A percentile compares a stretch with the other conserved stretches of the same genome.
Conservation (phyloP, 257 asterid species). For the Ballota nigra region DNA sequence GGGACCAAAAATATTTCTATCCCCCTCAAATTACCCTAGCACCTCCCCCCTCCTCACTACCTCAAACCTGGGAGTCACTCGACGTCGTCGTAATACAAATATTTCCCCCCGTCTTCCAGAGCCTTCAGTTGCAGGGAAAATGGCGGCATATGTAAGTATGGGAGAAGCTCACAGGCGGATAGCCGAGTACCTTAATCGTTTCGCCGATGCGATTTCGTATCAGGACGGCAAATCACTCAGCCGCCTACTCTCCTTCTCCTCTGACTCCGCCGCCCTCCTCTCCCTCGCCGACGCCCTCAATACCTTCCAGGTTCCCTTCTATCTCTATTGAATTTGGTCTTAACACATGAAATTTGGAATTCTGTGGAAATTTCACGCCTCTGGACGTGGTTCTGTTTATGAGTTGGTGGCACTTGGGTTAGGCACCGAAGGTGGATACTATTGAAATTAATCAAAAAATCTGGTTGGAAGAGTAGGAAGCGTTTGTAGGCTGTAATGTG, state of each 20-base stretch:
- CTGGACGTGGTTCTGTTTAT: neutral
- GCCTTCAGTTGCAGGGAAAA: conserved; percentile 26
- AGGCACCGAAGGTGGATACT: neutral
- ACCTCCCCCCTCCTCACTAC: neutral
- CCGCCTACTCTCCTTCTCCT: conserved; percentile 71
- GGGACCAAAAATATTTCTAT: too few species aligned
- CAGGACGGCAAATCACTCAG: conserved; percentile 78
- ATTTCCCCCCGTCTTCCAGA: neutral
- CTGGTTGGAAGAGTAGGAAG: neutral
- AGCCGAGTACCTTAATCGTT: conserved; percentile 67
- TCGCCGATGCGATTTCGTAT: conserved; percentile 69
- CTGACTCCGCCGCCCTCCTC: conserved; percentile 52
- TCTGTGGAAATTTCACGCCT: neutral
- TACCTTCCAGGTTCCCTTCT: conserved; percentile 67
- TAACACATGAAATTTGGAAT: neutral
- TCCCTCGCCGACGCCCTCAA: conserved; percentile 83
- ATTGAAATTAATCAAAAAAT: neutral
- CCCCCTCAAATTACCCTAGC: neutral
- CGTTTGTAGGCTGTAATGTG: conserved; percentile 10
- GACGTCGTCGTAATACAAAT: neutral
- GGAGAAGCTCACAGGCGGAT: conserved; percentile 90
- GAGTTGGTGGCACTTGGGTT: neutral
- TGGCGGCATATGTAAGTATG: conserved; percentile 77
- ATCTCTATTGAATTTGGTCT: neutral
- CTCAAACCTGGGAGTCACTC: neutral